Evolutionary conservation across 176 grass and related monocot species (phyloP).

Genomic region (Aegilops longissima): DNA sequence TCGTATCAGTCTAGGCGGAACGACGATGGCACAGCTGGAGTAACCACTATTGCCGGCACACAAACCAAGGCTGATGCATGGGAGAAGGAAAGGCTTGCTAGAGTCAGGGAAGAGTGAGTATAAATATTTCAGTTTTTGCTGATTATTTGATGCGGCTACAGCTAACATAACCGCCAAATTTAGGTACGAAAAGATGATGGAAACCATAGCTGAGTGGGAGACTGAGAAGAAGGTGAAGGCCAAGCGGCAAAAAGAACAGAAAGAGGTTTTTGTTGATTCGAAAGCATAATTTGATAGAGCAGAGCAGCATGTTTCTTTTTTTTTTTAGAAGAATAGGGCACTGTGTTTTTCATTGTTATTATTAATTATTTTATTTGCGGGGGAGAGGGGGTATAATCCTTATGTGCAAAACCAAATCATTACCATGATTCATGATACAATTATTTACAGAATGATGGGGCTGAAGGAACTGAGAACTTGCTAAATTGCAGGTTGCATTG

Average conservation of each 20-base stretch:
- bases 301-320: neutral
- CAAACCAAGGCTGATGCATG: conserved; percentile 56
- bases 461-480: conserved; percentile 9
- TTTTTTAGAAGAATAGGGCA: neutral
- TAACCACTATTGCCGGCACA: conserved; percentile 9
- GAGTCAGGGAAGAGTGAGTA: conserved; percentile 56
- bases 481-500: conserved; percentile 53
- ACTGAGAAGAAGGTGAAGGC: conserved; percentile 75
- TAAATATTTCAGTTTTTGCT: neutral
- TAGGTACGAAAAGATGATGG: conserved; percentile 68
- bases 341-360: neutral
- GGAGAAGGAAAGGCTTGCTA: conserved; percentile 65
- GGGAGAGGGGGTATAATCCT: neutral
- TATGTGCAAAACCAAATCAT: neutral
- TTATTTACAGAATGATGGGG: neutral
- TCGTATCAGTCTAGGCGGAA: conserved; percentile 39
- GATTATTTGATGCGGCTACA: neutral
- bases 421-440: conserved; percentile 13
- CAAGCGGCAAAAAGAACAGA: conserved; percentile 48
- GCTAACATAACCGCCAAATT: conserved; percentile 13
- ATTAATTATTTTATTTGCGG: neutral
- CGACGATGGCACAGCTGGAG: neutral
- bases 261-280: conserved; percentile 66
- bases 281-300: conserved; percentile 22
- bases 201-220: conserved; percentile 75